These are phyloP conservation scores for Danielia oregonensis DNA, from an alignment of 805 yeast species.

Conservation along the genomic window DNA sequence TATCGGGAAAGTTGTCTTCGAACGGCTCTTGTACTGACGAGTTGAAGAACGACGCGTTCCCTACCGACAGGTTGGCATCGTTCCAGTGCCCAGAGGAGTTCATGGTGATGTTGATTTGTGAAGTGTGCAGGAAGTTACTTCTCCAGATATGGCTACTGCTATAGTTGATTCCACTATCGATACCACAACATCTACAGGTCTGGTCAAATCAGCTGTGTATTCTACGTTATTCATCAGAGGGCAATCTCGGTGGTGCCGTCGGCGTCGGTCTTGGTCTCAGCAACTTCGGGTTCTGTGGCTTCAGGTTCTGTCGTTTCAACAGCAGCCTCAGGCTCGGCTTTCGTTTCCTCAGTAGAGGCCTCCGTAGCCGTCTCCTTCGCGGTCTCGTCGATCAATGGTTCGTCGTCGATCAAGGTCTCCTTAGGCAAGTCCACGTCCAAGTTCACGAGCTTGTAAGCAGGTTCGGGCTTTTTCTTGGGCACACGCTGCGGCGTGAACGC, in stretches of 20 bases:
- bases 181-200: too few species aligned
- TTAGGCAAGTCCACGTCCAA: slow-evolving; percentile 35
- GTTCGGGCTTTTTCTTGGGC: slow-evolving; percentile 4
- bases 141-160: too few species aligned
- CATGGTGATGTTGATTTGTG: slow-evolving; percentile 12
- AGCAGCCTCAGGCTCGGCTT: slow-evolving; percentile 6
- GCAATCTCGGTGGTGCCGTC: slow-evolving; percentile 6
- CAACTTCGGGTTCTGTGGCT: too few species aligned
- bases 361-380: slow-evolving; percentile 3
- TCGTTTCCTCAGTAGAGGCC: slow-evolving; percentile 6
- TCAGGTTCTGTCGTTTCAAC: slow-evolving; percentile 1
- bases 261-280: slow-evolving; percentile 5
- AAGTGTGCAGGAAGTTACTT: too few species aligned
- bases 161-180: too few species aligned
- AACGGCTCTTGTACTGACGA: slow-evolving; percentile 19
- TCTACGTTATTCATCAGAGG: background rate
- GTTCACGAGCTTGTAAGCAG: slow-evolving; percentile 12
- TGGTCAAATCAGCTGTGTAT: too few species aligned
- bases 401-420: slow-evolving; percentile 40
- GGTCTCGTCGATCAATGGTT: background rate
- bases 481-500: slow-evolving; percentile 34
- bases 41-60: slow-evolving; percentile 2
- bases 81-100: slow-evolving; percentile 27
- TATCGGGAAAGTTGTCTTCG: slow-evolving; percentile 20
- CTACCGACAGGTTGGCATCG: slow-evolving; percentile 2